Evolutionary conservation across 1,284 basidiomycete species (phyloP).

Genomic region (Ceratobasidium sp.): DNA sequence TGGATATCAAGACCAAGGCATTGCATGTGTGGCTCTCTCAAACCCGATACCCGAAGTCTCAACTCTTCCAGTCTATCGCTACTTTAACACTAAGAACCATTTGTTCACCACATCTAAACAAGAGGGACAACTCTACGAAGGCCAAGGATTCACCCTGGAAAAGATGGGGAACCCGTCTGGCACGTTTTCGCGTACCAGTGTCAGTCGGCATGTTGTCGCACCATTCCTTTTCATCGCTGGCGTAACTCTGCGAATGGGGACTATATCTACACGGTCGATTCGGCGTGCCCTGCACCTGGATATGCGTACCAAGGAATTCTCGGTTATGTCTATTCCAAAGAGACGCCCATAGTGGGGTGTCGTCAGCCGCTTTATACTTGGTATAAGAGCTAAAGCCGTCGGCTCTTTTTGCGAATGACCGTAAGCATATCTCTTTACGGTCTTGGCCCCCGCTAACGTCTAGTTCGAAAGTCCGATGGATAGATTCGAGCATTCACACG

Average conservation of each 20-base stretch:
- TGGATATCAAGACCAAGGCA: not conserved
- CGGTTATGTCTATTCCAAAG: not conserved
- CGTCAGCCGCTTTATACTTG: not conserved
- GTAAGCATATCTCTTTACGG: no score
- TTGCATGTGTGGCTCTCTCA: not conserved
- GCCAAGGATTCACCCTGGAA: not conserved
- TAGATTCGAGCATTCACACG: no score
- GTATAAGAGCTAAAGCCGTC: no score
- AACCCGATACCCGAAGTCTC: not conserved
- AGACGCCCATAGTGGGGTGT: not conserved
- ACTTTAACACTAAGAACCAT: not conserved
- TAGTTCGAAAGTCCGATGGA: no score
- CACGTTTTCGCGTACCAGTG: not conserved
- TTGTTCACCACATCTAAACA: not conserved
- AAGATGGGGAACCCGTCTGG: not conserved
- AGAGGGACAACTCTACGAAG: not conserved
- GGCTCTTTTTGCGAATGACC: no score
- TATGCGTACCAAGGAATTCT: not conserved
- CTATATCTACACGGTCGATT: not conserved
- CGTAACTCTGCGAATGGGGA: not conserved
- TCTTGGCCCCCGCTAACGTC: no score
- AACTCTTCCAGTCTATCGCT: not conserved
- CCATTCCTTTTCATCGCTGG: not conserved
- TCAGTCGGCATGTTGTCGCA: not conserved
- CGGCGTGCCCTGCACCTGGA: not conserved